Conservation (phyloP, 2,329 filamentous ascomycete genomes). For the Fusarium protoensiforme region DNA sequence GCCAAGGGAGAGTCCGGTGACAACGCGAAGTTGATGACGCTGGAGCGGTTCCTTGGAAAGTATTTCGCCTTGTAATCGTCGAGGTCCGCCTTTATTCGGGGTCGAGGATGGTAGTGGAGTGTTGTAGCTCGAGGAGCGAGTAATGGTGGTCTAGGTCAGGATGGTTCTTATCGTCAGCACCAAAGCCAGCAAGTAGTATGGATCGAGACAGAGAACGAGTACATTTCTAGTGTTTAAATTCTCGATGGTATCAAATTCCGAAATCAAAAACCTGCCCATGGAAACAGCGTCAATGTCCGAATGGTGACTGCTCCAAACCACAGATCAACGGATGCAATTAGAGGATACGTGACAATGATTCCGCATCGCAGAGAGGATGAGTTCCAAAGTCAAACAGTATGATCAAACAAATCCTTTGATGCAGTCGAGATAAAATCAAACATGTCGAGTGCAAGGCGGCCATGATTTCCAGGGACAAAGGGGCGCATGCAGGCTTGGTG, state of each 20-base stretch:
- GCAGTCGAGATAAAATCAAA: background rate
- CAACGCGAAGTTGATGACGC: conserved; percentile 36
- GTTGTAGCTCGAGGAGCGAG: background rate
- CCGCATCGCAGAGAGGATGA: background rate
- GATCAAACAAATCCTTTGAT: background rate
- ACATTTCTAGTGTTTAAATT: background rate
- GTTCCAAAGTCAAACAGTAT: background rate
- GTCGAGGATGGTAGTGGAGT: background rate
- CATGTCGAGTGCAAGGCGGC: background rate
- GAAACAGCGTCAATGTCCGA: background rate
- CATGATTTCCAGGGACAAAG: background rate
- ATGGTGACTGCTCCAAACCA: background rate
- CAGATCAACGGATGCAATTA: no score
- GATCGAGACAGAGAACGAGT: background rate
- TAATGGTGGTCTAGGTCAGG: background rate
- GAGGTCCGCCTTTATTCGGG: background rate
- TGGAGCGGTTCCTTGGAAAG: conserved; percentile 39
- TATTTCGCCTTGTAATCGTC: conserved; percentile 21
- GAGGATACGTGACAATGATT: no score
- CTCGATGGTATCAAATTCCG: background rate
- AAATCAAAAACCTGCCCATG: background rate
- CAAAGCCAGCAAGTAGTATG: background rate
- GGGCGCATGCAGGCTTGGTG: background rate
- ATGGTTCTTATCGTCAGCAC: background rate
- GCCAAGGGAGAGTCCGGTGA: conserved; percentile 40